Conservation (phyloP, 306 rosid genomes). For the Malus sylvestris region DNA sequence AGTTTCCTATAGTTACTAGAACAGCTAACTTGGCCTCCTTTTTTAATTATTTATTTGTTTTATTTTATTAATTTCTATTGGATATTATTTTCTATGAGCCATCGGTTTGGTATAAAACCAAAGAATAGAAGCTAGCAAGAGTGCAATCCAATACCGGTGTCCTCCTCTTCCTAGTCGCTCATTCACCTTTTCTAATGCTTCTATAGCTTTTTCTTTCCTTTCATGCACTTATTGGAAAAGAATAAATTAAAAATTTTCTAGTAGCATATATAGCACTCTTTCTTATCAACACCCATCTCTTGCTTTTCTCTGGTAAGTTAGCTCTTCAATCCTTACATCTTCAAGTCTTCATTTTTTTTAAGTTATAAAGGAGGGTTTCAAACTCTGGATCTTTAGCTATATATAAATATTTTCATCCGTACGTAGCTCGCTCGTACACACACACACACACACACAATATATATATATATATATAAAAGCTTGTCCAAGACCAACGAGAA, state of each 20-base stretch:
- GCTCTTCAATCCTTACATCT: background rate
- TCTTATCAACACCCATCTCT: background rate
- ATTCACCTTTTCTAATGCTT: background rate
- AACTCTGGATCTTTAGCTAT: background rate
- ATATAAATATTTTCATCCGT: background rate
- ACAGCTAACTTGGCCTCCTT: background rate
- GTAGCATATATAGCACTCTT: background rate
- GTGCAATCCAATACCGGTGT: background rate
- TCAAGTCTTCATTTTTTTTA: background rate
- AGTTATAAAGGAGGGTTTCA: background rate
- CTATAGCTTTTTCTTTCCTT: background rate
- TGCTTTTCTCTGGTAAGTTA: background rate
- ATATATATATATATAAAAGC: background rate
- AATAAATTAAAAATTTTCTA: background rate
- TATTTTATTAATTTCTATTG: background rate
- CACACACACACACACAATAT: too few relatives aligned
- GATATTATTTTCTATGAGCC: background rate
- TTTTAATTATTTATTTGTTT: background rate
- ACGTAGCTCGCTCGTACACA: background rate
- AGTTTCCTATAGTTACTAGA: constrained; percentile 18
- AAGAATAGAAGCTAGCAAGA: background rate
- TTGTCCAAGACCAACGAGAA: background rate
- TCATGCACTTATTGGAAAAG: background rate
- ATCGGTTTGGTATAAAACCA: constrained; percentile 5
- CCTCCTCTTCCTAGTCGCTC: background rate